A percentile compares a stretch with the other conserved stretches of the same genome.
phyloP scores from a whole-genome alignment of 179 eudicot species.

The Carnegiea gigantea region DNA sequence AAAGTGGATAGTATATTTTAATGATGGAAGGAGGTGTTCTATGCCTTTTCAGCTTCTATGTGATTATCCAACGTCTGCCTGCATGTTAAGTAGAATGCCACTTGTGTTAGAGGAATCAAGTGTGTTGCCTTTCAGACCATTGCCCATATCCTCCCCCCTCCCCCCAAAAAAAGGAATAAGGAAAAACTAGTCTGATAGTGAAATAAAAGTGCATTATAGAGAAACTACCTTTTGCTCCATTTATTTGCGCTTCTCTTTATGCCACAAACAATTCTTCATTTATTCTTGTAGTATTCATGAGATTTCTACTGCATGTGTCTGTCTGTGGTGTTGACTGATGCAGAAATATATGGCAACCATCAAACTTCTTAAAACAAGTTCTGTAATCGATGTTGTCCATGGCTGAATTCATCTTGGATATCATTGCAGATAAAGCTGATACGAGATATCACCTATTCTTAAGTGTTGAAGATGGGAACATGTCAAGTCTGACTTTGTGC shows the following conservation, averaged over 20 bases:
- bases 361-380: not conserved
- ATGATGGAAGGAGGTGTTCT: not conserved
- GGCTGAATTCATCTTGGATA: not conserved
- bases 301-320: not conserved
- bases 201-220: not conserved
- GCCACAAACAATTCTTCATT: not conserved
- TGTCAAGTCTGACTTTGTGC: not conserved
- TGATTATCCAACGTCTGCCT: constrained; percentile 8
- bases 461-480: not conserved
- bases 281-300: not conserved
- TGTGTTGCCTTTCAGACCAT: not conserved
- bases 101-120: not conserved
- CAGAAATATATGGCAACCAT: not conserved
- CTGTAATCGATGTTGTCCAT: not conserved
- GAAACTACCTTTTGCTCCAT: not conserved
- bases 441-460: not conserved
- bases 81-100: not conserved
- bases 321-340: not conserved
- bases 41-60: not conserved
- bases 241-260: not conserved
- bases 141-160: not conserved
- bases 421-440: constrained; percentile 6
- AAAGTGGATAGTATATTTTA: constrained; percentile 1
- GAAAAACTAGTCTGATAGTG: not conserved
- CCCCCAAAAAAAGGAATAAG: too few species aligned